Percentiles rank a stretch among this genome's conserved stretches.
These are phyloP conservation scores for Acorus gramineus DNA, from an alignment of 106 monocot species.

Conservation along the genomic window DNA sequence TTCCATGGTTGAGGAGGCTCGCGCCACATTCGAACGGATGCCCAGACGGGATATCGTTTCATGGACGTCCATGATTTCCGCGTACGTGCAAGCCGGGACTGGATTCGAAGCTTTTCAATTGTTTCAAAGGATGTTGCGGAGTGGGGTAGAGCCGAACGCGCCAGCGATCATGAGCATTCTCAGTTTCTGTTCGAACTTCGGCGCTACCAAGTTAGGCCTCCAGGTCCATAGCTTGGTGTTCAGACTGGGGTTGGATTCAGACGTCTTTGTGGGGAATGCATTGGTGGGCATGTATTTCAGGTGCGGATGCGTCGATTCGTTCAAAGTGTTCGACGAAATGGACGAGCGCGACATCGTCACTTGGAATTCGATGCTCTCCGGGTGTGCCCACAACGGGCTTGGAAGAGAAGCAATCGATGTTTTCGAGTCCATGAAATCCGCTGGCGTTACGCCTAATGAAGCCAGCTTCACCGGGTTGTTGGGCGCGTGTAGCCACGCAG, in stretches of 20 bases:
- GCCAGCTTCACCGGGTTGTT: conserved; percentile 36
- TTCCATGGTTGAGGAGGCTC: conserved; percentile 38
- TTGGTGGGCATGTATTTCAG: conserved; percentile 64
- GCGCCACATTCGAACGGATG: conserved; percentile 41
- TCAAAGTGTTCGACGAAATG: conserved; percentile 42
- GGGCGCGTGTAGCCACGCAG: conserved; percentile 58
- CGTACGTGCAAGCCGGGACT: conserved; percentile 43
- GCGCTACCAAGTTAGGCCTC: conserved; percentile 22
- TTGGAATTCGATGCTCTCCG: conserved; percentile 44
- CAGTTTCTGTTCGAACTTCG: conserved; percentile 29
- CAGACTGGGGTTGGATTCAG: conserved; percentile 25
- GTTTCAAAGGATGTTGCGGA: conserved; percentile 36
- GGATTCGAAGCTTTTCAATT: conserved; percentile 29
- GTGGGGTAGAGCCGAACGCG: conserved; percentile 30
- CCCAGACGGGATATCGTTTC: conserved; percentile 43
- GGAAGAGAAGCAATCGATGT: conserved; percentile 38
- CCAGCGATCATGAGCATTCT: conserved; percentile 37
- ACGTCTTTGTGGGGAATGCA: conserved; percentile 39
- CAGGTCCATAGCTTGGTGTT: conserved; percentile 30
- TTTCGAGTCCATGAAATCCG: conserved; percentile 40
- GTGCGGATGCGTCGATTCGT: conserved; percentile 44
- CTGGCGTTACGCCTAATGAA: conserved; percentile 34
- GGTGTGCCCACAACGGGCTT: conserved; percentile 43
- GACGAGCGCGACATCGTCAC: conserved; percentile 31
- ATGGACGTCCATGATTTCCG: conserved; percentile 70